These are phyloP conservation scores for Alternaria hordeiaustralica DNA, from an alignment of 2,329 filamentous ascomycete genomes.

Conservation along the genomic window DNA sequence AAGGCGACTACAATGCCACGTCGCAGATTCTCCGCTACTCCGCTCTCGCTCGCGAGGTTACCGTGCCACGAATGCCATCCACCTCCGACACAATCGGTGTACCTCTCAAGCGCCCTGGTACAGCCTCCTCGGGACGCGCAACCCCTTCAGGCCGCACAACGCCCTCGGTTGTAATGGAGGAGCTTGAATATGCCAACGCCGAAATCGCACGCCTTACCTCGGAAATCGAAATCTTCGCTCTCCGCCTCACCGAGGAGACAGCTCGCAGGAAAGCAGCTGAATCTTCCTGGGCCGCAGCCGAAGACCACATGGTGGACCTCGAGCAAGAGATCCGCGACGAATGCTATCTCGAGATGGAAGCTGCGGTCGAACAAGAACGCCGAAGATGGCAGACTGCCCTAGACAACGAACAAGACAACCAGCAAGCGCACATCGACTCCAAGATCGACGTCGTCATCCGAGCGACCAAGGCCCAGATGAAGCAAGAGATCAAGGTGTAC, in stretches of 20 bases:
- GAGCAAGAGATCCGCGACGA: conserved; percentile 90
- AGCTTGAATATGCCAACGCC: conserved; percentile 80
- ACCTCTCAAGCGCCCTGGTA: conserved; percentile 41
- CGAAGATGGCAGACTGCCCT: conserved; percentile 80
- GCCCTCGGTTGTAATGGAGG: conserved; percentile 58
- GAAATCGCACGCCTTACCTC: conserved; percentile 81
- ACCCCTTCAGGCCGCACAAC: conserved; percentile 56
- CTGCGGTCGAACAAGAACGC: conserved; percentile 74
- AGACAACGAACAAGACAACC: conserved; percentile 76
- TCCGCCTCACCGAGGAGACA: conserved; percentile 73
- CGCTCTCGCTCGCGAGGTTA: conserved; percentile 89
- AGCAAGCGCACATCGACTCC: conserved; percentile 84
- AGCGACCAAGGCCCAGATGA: conserved; percentile 53
- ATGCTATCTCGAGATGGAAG: conserved; percentile 85
- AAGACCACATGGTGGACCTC: conserved; percentile 71
- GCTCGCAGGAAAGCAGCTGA: conserved; percentile 75
- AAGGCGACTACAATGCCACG: conserved; percentile 95
- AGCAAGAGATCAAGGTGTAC: conserved; percentile 50
- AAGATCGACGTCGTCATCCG: conserved; percentile 79
- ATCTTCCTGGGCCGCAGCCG: conserved; percentile 70
- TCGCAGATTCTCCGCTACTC: conserved; percentile 95
- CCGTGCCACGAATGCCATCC: conserved; percentile 85
- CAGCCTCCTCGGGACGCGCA: conserved; percentile 25
- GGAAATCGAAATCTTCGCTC: conserved; percentile 76
- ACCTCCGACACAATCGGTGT: conserved; percentile 72